phyloP scores from a whole-genome alignment of 495 filamentous ascomycete genomes.

The Xylaria sp. region DNA sequence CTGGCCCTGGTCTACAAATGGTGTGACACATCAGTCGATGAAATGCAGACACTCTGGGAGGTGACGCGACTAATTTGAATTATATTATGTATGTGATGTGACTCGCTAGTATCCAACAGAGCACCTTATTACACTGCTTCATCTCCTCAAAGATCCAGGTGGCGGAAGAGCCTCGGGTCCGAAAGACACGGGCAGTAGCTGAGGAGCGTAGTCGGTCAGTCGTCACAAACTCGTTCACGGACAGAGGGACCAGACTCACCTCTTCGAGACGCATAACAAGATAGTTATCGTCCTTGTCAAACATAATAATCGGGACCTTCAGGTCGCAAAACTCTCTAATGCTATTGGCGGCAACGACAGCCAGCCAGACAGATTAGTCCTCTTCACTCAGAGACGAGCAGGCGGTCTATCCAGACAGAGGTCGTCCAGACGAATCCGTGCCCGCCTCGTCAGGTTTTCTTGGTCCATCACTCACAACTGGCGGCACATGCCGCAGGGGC shows the following conservation, averaged over 20 bases:
- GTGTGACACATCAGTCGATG: neutral
- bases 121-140: neutral
- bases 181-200: constrained; percentile 77
- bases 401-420: too few species aligned
- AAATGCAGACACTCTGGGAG: neutral
- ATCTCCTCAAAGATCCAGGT: constrained; percentile 30
- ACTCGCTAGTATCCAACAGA: too few species aligned
- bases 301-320: constrained; percentile 86
- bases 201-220: neutral
- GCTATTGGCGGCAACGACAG: constrained; percentile 47
- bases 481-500: constrained; percentile 75
- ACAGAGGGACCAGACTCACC: constrained; percentile 52
- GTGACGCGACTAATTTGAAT: neutral
- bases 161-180: constrained; percentile 65
- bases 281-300: constrained; percentile 73
- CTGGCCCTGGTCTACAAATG: constrained; percentile 3
- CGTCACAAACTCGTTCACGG: neutral
- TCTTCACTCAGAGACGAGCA: neutral
- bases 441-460: neutral
- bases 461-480: constrained; percentile 67
- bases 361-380: constrained; percentile 14
- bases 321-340: constrained; percentile 79
- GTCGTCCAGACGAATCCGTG: neutral
- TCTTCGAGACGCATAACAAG: constrained; percentile 75
- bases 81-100: constrained; percentile 4